A percentile compares a stretch with the other conserved stretches of the same genome.
Conservation (phyloP, 352 stramenopile genomes). For the Aphanomyces euteiches region DNA sequence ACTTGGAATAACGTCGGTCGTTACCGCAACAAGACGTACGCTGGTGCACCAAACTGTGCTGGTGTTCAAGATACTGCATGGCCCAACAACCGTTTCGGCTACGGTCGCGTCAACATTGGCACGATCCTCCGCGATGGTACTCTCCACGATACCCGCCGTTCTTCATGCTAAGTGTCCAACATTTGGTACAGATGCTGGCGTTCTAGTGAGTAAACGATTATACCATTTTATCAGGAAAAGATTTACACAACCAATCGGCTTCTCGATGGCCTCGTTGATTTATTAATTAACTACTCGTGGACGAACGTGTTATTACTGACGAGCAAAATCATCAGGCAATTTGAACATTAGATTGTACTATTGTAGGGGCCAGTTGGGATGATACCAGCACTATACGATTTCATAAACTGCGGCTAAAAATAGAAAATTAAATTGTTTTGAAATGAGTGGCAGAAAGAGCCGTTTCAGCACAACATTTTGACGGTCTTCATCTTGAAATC, state of each 20-base stretch:
- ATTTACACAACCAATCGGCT: too few species aligned
- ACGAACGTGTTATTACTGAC: too few species aligned
- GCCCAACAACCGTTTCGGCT: slow-evolving; percentile 46
- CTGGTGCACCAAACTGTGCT: slow-evolving; percentile 39
- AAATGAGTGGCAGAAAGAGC: background rate
- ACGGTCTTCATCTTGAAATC: background rate
- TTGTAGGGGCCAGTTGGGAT: background rate
- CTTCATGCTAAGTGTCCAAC: background rate
- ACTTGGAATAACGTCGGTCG: background rate
- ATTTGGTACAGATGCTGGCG: background rate
- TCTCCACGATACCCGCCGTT: background rate
- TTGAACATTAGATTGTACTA: too few species aligned
- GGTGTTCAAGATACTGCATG: slow-evolving; percentile 38
- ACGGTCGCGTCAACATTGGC: slow-evolving; percentile 34
- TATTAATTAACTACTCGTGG: too few species aligned
- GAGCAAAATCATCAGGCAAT: too few species aligned
- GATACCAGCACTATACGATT: background rate
- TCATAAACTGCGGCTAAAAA: background rate
- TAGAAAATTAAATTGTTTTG: background rate
- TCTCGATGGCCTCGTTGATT: too few species aligned
- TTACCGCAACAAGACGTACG: slow-evolving; percentile 33
- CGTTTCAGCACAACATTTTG: background rate
- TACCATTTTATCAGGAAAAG: background rate
- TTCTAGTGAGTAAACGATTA: background rate
- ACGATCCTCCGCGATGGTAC: slow-evolving; percentile 27